These are phyloP conservation scores for Cucurbita pepo DNA, from an alignment of 306 rosid species.

Conservation along the genomic window DNA sequence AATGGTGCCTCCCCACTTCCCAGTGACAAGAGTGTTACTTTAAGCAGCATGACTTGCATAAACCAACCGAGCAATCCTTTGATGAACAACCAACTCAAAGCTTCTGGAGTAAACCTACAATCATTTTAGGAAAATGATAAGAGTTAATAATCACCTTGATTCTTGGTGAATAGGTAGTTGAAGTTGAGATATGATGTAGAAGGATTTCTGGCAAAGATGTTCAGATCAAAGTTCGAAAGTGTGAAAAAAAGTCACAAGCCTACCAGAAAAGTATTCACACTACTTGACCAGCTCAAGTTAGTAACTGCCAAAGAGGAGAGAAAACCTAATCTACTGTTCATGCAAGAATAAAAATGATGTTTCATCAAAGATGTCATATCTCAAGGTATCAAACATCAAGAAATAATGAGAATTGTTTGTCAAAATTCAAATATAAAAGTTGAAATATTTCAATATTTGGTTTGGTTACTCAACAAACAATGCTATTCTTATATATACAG, in stretches of 20 bases:
- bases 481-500: neutral
- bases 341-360: neutral
- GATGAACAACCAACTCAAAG: constrained; percentile 79
- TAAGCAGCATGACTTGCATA: constrained; percentile 62
- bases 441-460: neutral
- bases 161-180: neutral
- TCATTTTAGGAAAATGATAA: neutral
- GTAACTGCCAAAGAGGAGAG: neutral
- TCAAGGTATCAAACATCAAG: neutral
- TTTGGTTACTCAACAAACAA: neutral
- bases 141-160: neutral
- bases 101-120: constrained; percentile 80
- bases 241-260: neutral
- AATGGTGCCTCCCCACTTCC: constrained; percentile 81
- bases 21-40: constrained; percentile 52
- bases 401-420: neutral
- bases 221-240: neutral
- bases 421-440: too few species aligned
- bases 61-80: constrained; percentile 94
- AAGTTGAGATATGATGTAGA: neutral
- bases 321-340: neutral
- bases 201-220: neutral
- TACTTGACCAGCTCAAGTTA: neutral
- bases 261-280: neutral
- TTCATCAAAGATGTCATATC: neutral